A percentile compares a stretch with the other conserved stretches of the same genome.
Conservation (phyloP, 129 eudicot genomes). For the Apium graveolens region DNA sequence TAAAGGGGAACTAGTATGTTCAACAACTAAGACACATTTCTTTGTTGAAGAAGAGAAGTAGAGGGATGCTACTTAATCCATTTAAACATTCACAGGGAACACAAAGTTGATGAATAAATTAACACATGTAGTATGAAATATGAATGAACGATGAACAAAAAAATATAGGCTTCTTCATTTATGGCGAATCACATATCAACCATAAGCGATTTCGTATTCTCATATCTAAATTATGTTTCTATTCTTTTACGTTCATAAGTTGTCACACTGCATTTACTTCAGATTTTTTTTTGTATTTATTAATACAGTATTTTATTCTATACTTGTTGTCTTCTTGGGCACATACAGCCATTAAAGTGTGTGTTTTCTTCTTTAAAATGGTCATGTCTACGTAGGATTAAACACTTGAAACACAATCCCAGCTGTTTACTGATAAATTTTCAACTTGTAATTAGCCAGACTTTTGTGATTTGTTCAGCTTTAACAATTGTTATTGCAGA, state of each 20-base stretch:
- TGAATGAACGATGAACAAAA: background rate
- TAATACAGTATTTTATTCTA: background rate
- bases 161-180: background rate
- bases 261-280: background rate
- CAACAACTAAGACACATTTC: background rate
- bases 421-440: background rate
- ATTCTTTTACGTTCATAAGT: background rate
- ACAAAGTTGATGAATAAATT: background rate
- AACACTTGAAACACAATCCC: background rate
- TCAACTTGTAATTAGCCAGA: background rate
- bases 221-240: background rate
- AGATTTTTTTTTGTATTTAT: too few species aligned
- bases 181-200: background rate
- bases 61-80: background rate
- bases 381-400: background rate
- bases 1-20: background rate
- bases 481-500: slow-evolving; percentile 39
- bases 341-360: background rate
- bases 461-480: slow-evolving; percentile 10
- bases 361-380: background rate
- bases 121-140: background rate
- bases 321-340: background rate
- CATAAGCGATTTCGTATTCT: background rate
- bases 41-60: background rate
- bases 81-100: background rate